Base-by-base conservation (phyloP, 2,329 filamentous ascomycete species). In the Diaporthe nobilis region DNA sequence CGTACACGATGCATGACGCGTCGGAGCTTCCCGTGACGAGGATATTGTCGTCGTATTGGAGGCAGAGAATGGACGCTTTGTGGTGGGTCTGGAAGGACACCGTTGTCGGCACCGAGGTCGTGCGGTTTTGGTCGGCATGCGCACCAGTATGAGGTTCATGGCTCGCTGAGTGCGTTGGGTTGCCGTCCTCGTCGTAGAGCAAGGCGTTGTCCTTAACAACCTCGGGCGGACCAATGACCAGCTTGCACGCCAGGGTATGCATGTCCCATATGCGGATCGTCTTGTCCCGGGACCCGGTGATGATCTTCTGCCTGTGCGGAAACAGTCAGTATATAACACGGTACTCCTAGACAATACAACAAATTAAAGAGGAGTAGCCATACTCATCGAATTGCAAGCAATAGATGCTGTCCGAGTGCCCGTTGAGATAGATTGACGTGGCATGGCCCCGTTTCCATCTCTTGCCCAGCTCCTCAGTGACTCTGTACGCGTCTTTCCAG, bases 371-470 rank as follows among this genome's bases (percentile, higher is more conserved):
- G 39, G 9, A 15, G 51, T 9, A 17, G 31, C 87, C 93, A 80
- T 90, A 95, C 93, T 98, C 96, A 83, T 99, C 97, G 83, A 98
- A 99, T 82, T 99, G 97, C 74, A 98, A 91, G 84, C 97, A 99
- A 86, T 99, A 99, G 75, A 99, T 97, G 79, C 95, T 98, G 83
- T 99, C 97, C 37, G 93, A 92, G 83, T 99, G 97, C 2, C 97
- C 97, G 80, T 97, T 95, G 31, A 99, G 89, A 83, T 98, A 98
- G 74, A 98, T 92, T 0, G 95, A 93, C 61, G 92, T 93, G 12
- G 95, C 94, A 78, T 93, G 92, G 74, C 94, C 94, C 70, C 92
- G 87, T 80, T 91, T 92, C 97, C 97, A 99, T 77, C 94, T 92
- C 78, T 89, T 87, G 79, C 95, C 93, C 77, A 99, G 89, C 77